These are phyloP conservation scores for Petasospora rhodanensis DNA, from an alignment of 1,139 yeast species.

Conservation along the genomic window DNA sequence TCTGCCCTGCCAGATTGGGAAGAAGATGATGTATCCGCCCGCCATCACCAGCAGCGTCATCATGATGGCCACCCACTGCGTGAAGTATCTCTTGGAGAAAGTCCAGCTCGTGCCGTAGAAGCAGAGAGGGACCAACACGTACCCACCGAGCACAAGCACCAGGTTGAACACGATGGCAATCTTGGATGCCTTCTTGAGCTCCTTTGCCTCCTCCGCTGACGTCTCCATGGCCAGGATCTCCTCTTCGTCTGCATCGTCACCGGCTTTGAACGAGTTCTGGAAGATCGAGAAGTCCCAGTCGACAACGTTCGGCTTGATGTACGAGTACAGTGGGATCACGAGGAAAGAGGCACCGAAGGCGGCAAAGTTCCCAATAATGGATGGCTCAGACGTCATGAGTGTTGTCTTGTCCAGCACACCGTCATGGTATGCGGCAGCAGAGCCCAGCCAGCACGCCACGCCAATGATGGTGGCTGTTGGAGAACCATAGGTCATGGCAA, in stretches of 20 bases:
- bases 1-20: conserved; percentile 34
- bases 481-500: conserved; percentile 41
- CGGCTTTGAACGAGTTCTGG: conserved; percentile 26
- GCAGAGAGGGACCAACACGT: conserved; percentile 29
- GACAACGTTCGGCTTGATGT: conserved; percentile 29
- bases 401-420: conserved; percentile 28
- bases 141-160: conserved; percentile 30
- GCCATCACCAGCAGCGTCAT: conserved; percentile 33
- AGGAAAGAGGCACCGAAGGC: conserved; percentile 29
- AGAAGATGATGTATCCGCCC: conserved; percentile 32
- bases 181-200: conserved; percentile 27
- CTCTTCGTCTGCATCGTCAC: conserved; percentile 34
- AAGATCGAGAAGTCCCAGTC: conserved; percentile 24
- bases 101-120: conserved; percentile 32
- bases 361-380: conserved; percentile 34
- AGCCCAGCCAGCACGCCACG: conserved; percentile 44
- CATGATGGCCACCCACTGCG: conserved; percentile 32
- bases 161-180: conserved; percentile 26
- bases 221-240: conserved; percentile 28
- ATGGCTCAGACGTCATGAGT: conserved; percentile 30
- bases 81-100: conserved; percentile 31
- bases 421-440: conserved; percentile 32
- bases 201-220: conserved; percentile 23
- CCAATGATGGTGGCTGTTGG: conserved; percentile 44
- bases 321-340: conserved; percentile 27